Evolutionary conservation across 1,284 basidiomycete species (phyloP).

Genomic region (Peniophora sp.): DNA sequence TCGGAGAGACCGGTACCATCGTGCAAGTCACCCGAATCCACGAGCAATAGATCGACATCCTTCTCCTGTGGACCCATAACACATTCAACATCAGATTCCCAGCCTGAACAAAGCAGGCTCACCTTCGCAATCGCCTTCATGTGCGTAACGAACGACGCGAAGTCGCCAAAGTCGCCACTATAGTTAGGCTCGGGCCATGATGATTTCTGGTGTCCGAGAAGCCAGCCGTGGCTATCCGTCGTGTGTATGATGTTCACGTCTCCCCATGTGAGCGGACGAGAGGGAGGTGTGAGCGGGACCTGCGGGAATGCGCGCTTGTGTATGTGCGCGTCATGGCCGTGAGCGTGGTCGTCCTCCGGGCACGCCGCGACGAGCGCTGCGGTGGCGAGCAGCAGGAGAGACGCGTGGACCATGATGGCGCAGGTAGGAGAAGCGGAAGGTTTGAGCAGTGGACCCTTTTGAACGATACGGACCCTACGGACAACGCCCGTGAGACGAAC

Average conservation of each 20-base stretch:
- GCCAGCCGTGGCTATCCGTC: slow-evolving; percentile 78
- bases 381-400: background rate
- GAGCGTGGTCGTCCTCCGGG: slow-evolving; percentile 1
- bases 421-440: too few relatives aligned
- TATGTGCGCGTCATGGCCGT: slow-evolving; percentile 21
- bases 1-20: slow-evolving; percentile 79
- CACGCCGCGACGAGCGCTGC: slow-evolving; percentile 1
- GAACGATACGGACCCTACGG: too few relatives aligned
- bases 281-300: slow-evolving; percentile 43
- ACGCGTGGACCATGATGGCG: too few relatives aligned
- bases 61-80: slow-evolving; percentile 39
- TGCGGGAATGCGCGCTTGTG: slow-evolving; percentile 38
- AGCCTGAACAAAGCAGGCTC: background rate
- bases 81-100: background rate
- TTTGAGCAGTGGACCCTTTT: too few relatives aligned
- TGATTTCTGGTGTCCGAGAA: slow-evolving; percentile 65
- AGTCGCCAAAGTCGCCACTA: slow-evolving; percentile 74
- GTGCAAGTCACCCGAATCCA: slow-evolving; percentile 75
- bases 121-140: slow-evolving; percentile 69
- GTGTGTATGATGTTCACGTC: slow-evolving; percentile 77
- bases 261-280: slow-evolving; percentile 62
- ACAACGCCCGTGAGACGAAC: too few relatives aligned
- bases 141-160: slow-evolving; percentile 72
- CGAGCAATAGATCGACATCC: slow-evolving; percentile 61
- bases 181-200: slow-evolving; percentile 72